Percentiles rank a stretch among this genome's conserved stretches.
phyloP scores from a whole-genome alignment of 2,329 filamentous ascomycete genomes.

The Triangularia verruculosa region DNA sequence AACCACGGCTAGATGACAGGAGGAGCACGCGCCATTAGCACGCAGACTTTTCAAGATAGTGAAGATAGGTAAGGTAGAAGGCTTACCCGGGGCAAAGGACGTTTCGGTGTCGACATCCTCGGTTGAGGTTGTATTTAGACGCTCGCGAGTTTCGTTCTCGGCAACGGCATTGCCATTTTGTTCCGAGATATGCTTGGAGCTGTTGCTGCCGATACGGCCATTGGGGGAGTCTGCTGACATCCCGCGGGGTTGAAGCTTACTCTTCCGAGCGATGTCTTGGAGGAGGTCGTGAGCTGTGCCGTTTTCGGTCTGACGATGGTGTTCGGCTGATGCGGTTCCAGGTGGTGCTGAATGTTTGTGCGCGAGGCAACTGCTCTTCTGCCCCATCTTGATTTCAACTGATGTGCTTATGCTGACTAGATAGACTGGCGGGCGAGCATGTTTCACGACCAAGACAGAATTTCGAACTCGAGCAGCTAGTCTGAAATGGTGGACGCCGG shows the following conservation, averaged over 20 bases:
- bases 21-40: background rate
- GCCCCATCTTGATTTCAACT: background rate
- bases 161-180: background rate
- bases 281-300: background rate
- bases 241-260: background rate
- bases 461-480: background rate
- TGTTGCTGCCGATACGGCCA: background rate
- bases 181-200: background rate
- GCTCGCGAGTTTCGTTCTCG: background rate
- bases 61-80: background rate
- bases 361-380: background rate
- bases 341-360: background rate
- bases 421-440: background rate
- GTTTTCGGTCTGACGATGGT: background rate
- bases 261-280: background rate
- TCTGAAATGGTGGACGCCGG: background rate
- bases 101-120: constrained; percentile 12
- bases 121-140: background rate
- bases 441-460: background rate
- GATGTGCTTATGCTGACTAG: background rate
- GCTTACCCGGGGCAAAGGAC: constrained; percentile 22
- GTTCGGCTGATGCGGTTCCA: background rate
- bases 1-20: constrained; percentile 29
- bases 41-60: background rate
- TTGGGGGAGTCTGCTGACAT: background rate